These are phyloP conservation scores for Cyclotella distinguenda DNA, from an alignment of 108 stramenopile species.

Conservation along the genomic window DNA sequence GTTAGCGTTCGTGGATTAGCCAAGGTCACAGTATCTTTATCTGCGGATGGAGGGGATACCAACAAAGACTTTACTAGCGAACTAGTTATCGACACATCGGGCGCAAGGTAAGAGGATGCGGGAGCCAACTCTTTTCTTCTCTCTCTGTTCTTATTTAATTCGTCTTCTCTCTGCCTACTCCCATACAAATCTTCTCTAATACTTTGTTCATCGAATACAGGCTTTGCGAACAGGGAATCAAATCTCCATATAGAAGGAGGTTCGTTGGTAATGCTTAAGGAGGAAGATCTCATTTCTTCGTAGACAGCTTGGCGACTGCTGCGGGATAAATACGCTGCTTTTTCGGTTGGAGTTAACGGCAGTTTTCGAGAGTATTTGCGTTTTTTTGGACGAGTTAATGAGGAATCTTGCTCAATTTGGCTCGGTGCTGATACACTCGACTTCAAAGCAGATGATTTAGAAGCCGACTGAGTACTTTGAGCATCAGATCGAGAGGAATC, in stretches of 20 bases:
- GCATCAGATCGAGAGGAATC: not conserved
- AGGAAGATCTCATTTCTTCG: conserved; percentile 50
- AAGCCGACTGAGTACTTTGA: not conserved
- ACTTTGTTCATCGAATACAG: conserved; percentile 71
- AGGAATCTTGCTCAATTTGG: not conserved
- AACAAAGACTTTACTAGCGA: not conserved
- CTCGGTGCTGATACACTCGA: no score
- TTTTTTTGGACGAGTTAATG: not conserved
- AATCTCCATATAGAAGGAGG: conserved; percentile 79
- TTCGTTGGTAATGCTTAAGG: conserved; percentile 33
- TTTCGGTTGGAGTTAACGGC: conserved; percentile 41
- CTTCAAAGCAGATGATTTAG: no score
- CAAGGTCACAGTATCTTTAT: no score
- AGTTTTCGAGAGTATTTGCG: conserved; percentile 43
- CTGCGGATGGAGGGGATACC: not conserved
- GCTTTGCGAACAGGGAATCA: conserved; percentile 74
- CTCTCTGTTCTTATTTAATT: conserved; percentile 19
- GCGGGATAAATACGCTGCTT: conserved; percentile 22
- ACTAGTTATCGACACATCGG: not conserved
- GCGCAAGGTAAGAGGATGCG: not conserved
- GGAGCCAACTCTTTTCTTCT: not conserved
- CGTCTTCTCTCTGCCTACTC: conserved; percentile 28
- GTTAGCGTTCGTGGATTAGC: no score
- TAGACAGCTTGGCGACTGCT: conserved; percentile 62
- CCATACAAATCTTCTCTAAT: conserved; percentile 73